These are phyloP conservation scores for Ogataea nitratoaversa DNA, from an alignment of 805 yeast genomes.

Conservation along the genomic window DNA sequence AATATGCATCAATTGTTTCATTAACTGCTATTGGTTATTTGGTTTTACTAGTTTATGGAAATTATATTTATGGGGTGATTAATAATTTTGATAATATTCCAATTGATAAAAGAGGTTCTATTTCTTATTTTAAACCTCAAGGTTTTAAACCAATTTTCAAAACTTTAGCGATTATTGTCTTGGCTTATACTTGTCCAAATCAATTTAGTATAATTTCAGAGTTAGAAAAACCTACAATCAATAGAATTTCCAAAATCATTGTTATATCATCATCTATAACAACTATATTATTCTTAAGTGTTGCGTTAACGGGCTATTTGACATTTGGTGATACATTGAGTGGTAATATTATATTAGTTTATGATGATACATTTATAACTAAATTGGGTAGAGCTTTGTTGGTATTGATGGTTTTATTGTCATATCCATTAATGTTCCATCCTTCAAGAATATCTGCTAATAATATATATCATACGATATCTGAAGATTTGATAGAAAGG, in stretches of 20 bases:
- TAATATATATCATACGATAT: conserved; percentile 53
- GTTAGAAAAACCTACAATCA: conserved; percentile 47
- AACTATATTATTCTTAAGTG: conserved; percentile 51
- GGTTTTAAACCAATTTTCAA: conserved; percentile 45
- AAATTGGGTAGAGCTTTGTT: conserved; percentile 55
- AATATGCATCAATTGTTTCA: conserved; percentile 68
- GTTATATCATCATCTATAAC: conserved; percentile 49
- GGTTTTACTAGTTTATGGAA: conserved; percentile 49
- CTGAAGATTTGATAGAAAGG: neutral
- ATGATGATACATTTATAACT: conserved; percentile 48
- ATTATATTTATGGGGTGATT: conserved; percentile 33
- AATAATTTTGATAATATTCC: conserved; percentile 38
- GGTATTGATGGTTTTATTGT: conserved; percentile 68
- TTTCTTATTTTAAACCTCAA: conserved; percentile 40
- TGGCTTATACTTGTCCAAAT: conserved; percentile 82
- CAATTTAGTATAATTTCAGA: conserved; percentile 75
- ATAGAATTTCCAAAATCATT: conserved; percentile 43
- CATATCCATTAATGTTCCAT: conserved; percentile 76
- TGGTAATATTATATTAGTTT: conserved; percentile 70
- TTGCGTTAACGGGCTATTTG: conserved; percentile 67
- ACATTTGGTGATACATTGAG: conserved; percentile 63
- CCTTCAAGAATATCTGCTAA: conserved; percentile 74
- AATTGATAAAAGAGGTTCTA: conserved; percentile 37
- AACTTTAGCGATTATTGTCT: conserved; percentile 69
- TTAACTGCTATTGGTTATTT: conserved; percentile 62